Base-by-base conservation (phyloP, 2,329 filamentous ascomycete species). In the Rutstroemia sp. region DNA sequence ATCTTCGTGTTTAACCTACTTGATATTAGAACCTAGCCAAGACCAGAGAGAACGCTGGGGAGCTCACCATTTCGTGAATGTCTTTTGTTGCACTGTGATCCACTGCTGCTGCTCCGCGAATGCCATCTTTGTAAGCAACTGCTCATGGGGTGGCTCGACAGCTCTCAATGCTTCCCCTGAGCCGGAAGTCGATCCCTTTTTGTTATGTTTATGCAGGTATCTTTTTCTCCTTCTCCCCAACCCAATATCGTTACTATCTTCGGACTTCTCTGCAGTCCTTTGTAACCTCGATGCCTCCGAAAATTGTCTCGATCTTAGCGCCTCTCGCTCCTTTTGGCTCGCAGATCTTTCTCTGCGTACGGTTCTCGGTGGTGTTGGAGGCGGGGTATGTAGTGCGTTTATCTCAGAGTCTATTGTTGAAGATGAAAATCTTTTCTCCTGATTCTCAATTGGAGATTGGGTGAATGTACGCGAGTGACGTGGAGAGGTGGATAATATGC, bases 1-100 rank as follows among this genome's bases (percentile, higher is more conserved):
- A 99, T 78, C 76, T 99, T 99, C 66, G 90, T 95, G 75, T 99
- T 99, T 64, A 99, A 83, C 94, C 91, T 94, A 53, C 19, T 52
- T 27, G 25, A 45, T 39, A 42, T 40, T 39, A 56, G 58, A 38
- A 59, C 56, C 56, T 40, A 55, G 55, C 42, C 38, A 54, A 25
- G 17, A 25, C 38, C 40, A 21, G 17, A 34, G 40, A 49, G 44
- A 58, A 30, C 60, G 45, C 4, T 27, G 7, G 23, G 44, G 63
- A 25, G 12, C 55, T 48, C 60, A 89, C 87, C 94, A 99, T 89
- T 97, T 99, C 58, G 92, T 96, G 74, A 99, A 99, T 27, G 94
- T 99, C 81, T 97, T 99, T 73, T 97, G 88, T 78, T 97, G 92
- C 74, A 96, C 91, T 69, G 78, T 84, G 66, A 87, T 80, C 83